These are phyloP conservation scores for Nicotiana paniculata DNA, from an alignment of 257 asterid genomes.

Conservation along the genomic window DNA sequence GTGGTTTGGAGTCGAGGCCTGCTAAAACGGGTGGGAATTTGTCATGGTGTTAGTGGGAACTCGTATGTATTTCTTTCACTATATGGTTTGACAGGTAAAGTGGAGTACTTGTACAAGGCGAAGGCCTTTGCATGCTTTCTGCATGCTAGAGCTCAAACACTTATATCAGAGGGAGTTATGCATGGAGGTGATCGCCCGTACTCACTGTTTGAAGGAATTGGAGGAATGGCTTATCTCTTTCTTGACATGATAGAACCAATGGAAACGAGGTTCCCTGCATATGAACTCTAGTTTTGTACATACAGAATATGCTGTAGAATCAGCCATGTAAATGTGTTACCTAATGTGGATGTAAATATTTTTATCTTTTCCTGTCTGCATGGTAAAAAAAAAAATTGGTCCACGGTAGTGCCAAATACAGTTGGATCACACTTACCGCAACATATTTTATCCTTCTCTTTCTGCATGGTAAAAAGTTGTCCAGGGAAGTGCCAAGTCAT, in stretches of 20 bases:
- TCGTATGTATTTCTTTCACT: conserved; percentile 70
- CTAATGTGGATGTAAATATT: background rate
- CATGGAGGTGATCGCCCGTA: conserved; percentile 75
- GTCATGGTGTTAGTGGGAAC: conserved; percentile 84
- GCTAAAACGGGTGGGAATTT: conserved; percentile 74
- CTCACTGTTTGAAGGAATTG: conserved; percentile 75
- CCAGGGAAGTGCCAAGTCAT: background rate
- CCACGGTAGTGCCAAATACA: no score
- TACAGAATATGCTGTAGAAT: background rate
- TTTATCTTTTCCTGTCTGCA: no score
- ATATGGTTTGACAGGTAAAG: conserved; percentile 56
- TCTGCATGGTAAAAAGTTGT: background rate
- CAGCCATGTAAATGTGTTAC: background rate
- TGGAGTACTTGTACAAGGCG: conserved; percentile 59
- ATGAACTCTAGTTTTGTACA: conserved; percentile 41
- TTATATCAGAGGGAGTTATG: conserved; percentile 60
- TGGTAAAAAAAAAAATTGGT: no score
- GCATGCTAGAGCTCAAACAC: conserved; percentile 46
- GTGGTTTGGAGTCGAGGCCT: conserved; percentile 81
- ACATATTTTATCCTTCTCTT: background rate
- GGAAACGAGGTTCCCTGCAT: conserved; percentile 60
- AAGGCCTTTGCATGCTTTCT: conserved; percentile 73
- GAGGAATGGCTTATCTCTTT: conserved; percentile 65
- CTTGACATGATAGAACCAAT: conserved; percentile 62
- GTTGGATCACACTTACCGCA: no score